Base-by-base conservation (phyloP, 2,329 filamentous ascomycete species). In the Aspergillus pseudotamarii region DNA sequence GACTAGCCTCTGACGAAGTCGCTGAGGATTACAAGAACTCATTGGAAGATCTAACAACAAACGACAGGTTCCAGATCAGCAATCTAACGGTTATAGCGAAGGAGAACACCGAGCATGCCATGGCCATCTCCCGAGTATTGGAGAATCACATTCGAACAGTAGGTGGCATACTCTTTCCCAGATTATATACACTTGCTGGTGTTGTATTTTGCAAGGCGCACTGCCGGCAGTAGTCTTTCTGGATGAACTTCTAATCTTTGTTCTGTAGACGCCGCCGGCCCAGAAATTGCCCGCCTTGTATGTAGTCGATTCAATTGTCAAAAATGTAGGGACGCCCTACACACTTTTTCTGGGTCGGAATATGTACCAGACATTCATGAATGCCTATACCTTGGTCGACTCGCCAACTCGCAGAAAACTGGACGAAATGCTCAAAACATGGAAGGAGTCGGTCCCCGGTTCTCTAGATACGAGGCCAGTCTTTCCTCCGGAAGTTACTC, bases 301-400 rank as follows among this genome's bases (percentile, higher is more conserved):
- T 80, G 92, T 99, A 68, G 89, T 99, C 74, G 95, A 99, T 80
- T 98, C 94, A 19, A 94, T 99, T 65, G 94, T 96, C 75, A 99
- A 99, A 80, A 98, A 99, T 82, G 93, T 99, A 66, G 95, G 95
- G 65, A 97, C 94, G 0, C 95, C 95, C 9, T 99, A 99, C 79
- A 98, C 94, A 0, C 85, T 98, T 14, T 98, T 97, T 78, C 91
- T 99, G 68, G 93, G 94, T 58, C 90, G 92, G 46, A 94, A 94
- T 73, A 87, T 99, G 45, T 98, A 94, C 79, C 88, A 90, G 71
- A 98, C 93, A 5, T 99, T 97, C 76, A 97, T 98, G 93, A 92
- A 96, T 72, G 92, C 95, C 43, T 99, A 98, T 76, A 91, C 91
- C 4, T 87, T 96, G 64, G 94, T 98, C 66, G 93, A 97, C 72